Conservation (phyloP, 345 rosid species). For the Raphanus raphanistrum region DNA sequence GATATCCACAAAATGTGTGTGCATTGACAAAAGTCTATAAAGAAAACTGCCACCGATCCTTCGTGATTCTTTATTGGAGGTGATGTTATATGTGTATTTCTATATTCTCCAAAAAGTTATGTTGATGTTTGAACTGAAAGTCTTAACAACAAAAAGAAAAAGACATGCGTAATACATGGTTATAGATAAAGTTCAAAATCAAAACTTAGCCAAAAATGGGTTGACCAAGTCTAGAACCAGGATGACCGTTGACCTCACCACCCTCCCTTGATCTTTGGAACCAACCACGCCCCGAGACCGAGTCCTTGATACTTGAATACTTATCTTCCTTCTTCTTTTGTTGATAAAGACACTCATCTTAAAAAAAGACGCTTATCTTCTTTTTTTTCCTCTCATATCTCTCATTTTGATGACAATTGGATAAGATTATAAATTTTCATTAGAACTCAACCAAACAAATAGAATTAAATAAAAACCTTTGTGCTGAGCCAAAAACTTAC, state of each 20-base stretch:
- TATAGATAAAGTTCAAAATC: not conserved
- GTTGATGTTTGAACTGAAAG: not conserved
- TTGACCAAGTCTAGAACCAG: conserved; percentile 1
- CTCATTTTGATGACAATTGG: not conserved
- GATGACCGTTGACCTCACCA: conserved; percentile 23
- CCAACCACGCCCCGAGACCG: not conserved
- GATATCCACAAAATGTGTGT: not conserved
- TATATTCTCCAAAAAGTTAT: not conserved
- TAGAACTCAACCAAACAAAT: not conserved
- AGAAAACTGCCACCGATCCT: not conserved
- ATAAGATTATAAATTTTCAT: not conserved
- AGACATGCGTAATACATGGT: not conserved
- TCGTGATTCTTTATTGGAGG: not conserved
- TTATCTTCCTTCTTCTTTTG: not conserved
- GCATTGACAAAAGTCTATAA: not conserved
- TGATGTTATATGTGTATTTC: not conserved
- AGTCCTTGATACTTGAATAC: not conserved
- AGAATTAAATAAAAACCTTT: not conserved
- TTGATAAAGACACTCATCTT: not conserved
- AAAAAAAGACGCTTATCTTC: not conserved
- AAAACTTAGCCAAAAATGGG: not conserved
- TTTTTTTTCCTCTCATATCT: not conserved
- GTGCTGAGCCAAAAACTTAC: conserved; percentile 8
- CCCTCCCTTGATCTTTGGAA: conserved; percentile 28
- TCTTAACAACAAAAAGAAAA: not conserved